Conservation (phyloP, 2,329 filamentous ascomycete genomes). For the Aspergillus tanneri region DNA sequence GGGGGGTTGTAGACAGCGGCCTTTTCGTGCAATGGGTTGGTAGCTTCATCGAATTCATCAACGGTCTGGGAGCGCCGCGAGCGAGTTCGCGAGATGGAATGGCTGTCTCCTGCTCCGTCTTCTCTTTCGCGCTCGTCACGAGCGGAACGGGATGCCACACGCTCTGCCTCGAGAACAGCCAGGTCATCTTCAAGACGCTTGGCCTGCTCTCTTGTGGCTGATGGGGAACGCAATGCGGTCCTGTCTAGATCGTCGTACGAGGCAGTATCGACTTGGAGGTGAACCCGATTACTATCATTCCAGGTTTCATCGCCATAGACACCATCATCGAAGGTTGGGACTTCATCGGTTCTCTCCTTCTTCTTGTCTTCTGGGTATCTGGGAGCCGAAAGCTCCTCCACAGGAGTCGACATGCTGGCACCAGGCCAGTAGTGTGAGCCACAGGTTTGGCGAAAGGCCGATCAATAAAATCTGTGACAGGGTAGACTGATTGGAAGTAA, state of each 20-base stretch:
- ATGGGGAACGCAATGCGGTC: constrained; percentile 47
- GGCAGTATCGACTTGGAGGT: constrained; percentile 30
- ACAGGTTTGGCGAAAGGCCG: not conserved
- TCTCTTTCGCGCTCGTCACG: constrained; percentile 32
- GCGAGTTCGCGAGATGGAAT: constrained; percentile 52
- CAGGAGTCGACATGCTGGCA: constrained; percentile 39
- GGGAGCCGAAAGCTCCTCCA: constrained; percentile 29
- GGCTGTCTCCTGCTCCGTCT: constrained; percentile 37
- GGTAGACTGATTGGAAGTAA: not conserved
- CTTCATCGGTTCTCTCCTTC: constrained; percentile 26
- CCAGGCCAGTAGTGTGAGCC: constrained; percentile 10
- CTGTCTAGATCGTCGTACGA: constrained; percentile 18
- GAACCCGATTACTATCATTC: constrained; percentile 9
- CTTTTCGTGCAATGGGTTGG: constrained; percentile 68
- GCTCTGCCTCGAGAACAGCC: constrained; percentile 63
- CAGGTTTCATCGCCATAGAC: constrained; percentile 30
- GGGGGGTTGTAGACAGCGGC: constrained; percentile 64
- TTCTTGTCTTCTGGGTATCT: constrained; percentile 29
- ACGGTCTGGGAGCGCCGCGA: constrained; percentile 57
- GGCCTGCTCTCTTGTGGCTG: constrained; percentile 59
- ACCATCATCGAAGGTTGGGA: constrained; percentile 31
- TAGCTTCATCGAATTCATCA: constrained; percentile 67
- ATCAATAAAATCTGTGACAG: constrained; percentile 1
- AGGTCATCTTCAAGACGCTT: constrained; percentile 65
- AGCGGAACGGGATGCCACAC: constrained; percentile 52